Percentiles rank a stretch among this genome's conserved stretches.
Conservation (phyloP, 805 yeast genomes). For the Ogataea nitratoaversa region DNA sequence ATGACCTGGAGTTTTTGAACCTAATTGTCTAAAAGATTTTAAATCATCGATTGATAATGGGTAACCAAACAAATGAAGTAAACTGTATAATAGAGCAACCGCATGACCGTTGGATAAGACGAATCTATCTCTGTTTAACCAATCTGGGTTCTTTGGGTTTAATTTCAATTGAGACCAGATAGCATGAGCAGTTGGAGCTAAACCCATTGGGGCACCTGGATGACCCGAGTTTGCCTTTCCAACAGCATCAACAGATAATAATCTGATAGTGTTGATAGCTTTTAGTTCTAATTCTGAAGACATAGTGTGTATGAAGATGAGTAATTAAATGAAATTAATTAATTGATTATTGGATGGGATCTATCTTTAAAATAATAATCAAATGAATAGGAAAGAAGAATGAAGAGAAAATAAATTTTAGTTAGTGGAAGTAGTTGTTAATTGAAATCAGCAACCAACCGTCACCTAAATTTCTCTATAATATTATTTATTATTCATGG, state of each 20-base stretch:
- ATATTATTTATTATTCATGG: too few species aligned
- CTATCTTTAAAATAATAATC: too few species aligned
- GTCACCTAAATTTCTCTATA: too few species aligned
- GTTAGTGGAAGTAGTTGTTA: too few species aligned
- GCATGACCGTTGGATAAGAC: conserved; percentile 97
- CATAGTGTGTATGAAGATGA: conserved; percentile 11
- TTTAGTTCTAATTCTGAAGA: conserved; percentile 58
- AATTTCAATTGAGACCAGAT: conserved; percentile 75
- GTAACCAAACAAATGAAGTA: conserved; percentile 85
- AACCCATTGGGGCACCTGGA: conserved; percentile 99
- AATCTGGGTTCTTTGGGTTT: conserved; percentile 87
- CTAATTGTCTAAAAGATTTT: conserved; percentile 83
- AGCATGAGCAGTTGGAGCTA: conserved; percentile 93
- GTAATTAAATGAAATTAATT: not conserved
- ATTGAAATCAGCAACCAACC: too few species aligned
- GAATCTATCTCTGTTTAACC: conserved; percentile 95
- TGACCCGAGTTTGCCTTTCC: conserved; percentile 92
- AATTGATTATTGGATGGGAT: not conserved
- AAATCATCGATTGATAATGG: conserved; percentile 78
- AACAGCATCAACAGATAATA: conserved; percentile 83
- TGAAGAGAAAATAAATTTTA: too few species aligned
- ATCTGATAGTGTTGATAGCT: conserved; percentile 85
- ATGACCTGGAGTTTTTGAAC: conserved; percentile 95
- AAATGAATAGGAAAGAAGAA: too few species aligned
- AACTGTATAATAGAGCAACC: conserved; percentile 79